Base-by-base conservation (phyloP, 1,139 yeast species). In the Candida anutae region DNA sequence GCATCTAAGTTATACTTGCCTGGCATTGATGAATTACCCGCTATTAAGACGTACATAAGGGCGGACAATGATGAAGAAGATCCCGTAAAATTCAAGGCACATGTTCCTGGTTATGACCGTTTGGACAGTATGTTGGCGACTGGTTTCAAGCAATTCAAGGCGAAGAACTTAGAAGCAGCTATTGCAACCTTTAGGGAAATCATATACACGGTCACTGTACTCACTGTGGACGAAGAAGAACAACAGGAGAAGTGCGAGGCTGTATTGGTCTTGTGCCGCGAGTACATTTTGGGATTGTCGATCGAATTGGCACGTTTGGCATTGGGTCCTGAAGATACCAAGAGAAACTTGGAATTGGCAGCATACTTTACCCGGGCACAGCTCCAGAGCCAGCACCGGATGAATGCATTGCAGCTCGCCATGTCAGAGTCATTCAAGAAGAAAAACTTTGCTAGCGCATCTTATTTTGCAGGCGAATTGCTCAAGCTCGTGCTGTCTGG, bases 321-420 rank as follows among this genome's bases (percentile, higher is more conserved):
- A 6, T 61, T 88, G 34, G 84, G 81, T 22, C 64, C 78, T 4
- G 59, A 63, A 16, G 84, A 85, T 35, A 62, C 79, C 30, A 81
- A 85, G 57, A 79, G 97, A 38, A 87, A 84, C 50, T 69, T 93
- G 48, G 98, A 90, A 55, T 67, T 93, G 42, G 97, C 97, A 5
- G 94, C 97, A 1, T 90, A 88, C 58, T 93, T 93, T 63, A 85
- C 98, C 12, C 76, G 76, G 50, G 79, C 88, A 22, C 74, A 79
- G 42, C 71, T 93, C 43, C 87, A 83, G 42, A 77, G 83, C 25
- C 78, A 80, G 5, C 98, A 93, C 55, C 75, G 78, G 37, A 72
- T 81, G 30, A 80, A 87, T 48, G 96, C 98, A 8, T 68, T 87
- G 45, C 93, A 85, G 53, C 95, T 87, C 35, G 98, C 99, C 22